phyloP scores from a whole-genome alignment of 2,329 filamentous ascomycete genomes.

The Cercospora sp. region DNA sequence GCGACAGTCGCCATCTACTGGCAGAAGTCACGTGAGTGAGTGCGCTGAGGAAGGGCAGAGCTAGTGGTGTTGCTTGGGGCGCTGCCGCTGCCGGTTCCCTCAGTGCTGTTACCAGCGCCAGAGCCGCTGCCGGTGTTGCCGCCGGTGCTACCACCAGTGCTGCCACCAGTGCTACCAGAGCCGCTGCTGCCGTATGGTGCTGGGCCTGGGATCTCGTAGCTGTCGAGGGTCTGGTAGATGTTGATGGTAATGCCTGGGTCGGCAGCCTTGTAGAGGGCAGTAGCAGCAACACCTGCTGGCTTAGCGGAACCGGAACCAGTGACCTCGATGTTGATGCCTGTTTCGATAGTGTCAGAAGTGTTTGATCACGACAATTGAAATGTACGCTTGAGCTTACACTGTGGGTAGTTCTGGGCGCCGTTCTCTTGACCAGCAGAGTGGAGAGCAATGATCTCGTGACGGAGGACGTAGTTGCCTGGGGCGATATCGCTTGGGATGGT shows the following conservation, averaged over 20 bases:
- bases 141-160: background rate
- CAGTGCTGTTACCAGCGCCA: constrained; percentile 1
- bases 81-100: background rate
- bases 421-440: constrained; percentile 52
- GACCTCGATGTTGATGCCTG: constrained; percentile 61
- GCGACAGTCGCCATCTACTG: constrained; percentile 37
- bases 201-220: constrained; percentile 57
- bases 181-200: constrained; percentile 22
- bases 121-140: background rate
- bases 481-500: constrained; percentile 56
- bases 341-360: background rate
- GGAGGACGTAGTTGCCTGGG: constrained; percentile 60
- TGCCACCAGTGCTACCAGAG: background rate
- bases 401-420: constrained; percentile 50
- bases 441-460: constrained; percentile 62
- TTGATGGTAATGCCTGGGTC: constrained; percentile 62
- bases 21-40: constrained; percentile 48
- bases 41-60: constrained; percentile 20
- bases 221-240: constrained; percentile 55
- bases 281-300: constrained; percentile 52
- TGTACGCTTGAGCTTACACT: constrained; percentile 19
- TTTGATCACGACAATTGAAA: background rate
- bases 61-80: background rate
- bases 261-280: constrained; percentile 57
- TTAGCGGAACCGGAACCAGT: constrained; percentile 54